Evolutionary conservation across 257 asterid species (phyloP), one percentile per base, ranked within the genome.

Genomic region (Solanum stenotomum): DNA sequence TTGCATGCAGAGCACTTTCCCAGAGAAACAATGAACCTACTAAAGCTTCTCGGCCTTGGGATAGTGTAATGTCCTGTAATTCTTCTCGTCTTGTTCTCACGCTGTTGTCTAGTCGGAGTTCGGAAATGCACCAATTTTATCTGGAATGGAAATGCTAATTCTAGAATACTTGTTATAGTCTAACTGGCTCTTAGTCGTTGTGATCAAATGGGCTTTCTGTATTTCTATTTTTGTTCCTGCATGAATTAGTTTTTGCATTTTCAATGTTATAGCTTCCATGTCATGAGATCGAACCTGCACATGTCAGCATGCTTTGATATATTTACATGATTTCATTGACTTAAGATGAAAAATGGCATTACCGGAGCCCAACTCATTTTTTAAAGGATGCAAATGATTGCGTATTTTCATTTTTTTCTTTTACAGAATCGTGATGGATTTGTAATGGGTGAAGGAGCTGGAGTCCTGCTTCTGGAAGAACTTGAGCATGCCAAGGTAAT

Each of bases 21-120:
- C 93, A 93, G 87, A 92, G 97, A 90, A 94, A 94, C 34, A 94
- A 92, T 85, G 97, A 94, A 61, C 97, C 97, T 29, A 90, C 93
- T 89, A 91, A 92, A 78, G 97, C 97, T 90, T 93, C 96, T 25
- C 91, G 96, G 78, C 97, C 97, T 23, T 94, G 97, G 97, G 96
- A 94, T 90, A 91, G 37, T 23, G 88, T 86, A 86, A 70, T 29
- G 82, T 31, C 84, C 63, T 86, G 46, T 44, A 14, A 29, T 71
- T 70, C 84, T 6, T 71, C 46, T 86, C 31, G n/a, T 37, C 40
- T 85, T 68, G 63, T 79, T 78, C 38, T 79, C 38, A 9, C 3
- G 8, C 63, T 42, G 38, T 59, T 25, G 65, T 44, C 85, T 25
- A 40, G 37, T 42, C 18, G 38, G 65, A 79, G 29, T 34, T 42